Evolutionary conservation across 768 basidiomycete genomes (phyloP).

Genomic region (Psilocybe cubensis): DNA sequence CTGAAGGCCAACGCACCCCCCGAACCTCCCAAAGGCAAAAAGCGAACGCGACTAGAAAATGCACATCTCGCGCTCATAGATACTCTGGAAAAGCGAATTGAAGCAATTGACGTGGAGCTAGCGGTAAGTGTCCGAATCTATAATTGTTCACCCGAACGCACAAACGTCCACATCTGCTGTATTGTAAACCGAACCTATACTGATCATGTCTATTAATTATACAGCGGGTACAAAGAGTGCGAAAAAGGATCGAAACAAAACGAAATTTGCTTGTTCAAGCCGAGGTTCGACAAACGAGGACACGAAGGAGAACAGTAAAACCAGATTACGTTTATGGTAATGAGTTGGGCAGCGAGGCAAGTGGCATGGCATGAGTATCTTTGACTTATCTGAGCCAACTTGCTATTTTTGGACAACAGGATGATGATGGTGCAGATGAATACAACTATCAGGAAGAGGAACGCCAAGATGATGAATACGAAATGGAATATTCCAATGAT

Average conservation of each 20-base stretch:
- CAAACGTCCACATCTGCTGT: constrained; percentile 8
- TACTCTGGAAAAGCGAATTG: constrained; percentile 65
- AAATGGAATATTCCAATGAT: constrained; percentile 56
- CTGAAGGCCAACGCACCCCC: constrained; percentile 56
- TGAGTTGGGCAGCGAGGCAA: constrained; percentile 66
- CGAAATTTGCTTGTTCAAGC: constrained; percentile 70
- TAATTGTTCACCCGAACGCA: constrained; percentile 11
- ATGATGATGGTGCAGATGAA: constrained; percentile 70
- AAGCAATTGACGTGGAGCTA: constrained; percentile 69
- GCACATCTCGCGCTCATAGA: constrained; percentile 65
- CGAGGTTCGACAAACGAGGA: constrained; percentile 80
- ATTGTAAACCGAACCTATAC: constrained; percentile 1
- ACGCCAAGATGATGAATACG: constrained; percentile 65
- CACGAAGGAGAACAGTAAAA: constrained; percentile 69
- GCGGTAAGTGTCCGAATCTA: constrained; percentile 53
- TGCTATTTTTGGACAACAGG: constrained; percentile 39
- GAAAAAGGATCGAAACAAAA: constrained; percentile 72
- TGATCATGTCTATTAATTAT: constrained; percentile 10
- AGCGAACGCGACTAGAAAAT: constrained; percentile 57
- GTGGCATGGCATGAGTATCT: constrained; percentile 28
- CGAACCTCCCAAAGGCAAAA: constrained; percentile 48
- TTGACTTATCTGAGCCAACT: constrained; percentile 24
- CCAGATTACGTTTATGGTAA: constrained; percentile 85
- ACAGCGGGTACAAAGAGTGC: constrained; percentile 73
- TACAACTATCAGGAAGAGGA: constrained; percentile 69